Percentiles rank a stretch among this genome's conserved stretches.
These are phyloP conservation scores for Kodamaea fukazawae DNA, from an alignment of 805 yeast species.

Conservation along the genomic window DNA sequence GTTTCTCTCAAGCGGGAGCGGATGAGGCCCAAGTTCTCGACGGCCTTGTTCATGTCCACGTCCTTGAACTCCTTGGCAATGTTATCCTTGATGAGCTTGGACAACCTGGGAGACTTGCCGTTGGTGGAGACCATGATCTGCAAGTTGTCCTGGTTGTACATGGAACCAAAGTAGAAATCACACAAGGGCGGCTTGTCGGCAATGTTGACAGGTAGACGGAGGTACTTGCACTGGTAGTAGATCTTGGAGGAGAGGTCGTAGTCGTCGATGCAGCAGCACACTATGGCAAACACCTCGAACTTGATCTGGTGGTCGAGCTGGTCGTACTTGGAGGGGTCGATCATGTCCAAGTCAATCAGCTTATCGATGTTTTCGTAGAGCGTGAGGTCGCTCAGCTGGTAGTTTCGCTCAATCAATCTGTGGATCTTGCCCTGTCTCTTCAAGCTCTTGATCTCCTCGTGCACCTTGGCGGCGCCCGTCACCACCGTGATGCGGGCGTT, in stretches of 20 bases:
- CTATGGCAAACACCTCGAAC: slow-evolving; percentile 54
- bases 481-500: slow-evolving; percentile 69
- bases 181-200: slow-evolving; percentile 85
- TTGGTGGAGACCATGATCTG: slow-evolving; percentile 83
- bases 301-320: slow-evolving; percentile 33
- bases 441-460: slow-evolving; percentile 27
- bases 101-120: slow-evolving; percentile 77
- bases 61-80: slow-evolving; percentile 49
- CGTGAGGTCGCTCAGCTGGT: slow-evolving; percentile 44
- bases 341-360: slow-evolving; percentile 18
- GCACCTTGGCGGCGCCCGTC: slow-evolving; percentile 33
- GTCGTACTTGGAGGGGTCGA: slow-evolving; percentile 21
- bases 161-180: slow-evolving; percentile 83
- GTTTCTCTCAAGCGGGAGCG: slow-evolving; percentile 48
- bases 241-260: slow-evolving; percentile 56
- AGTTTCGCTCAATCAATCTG: slow-evolving; percentile 43
- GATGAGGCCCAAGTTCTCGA: slow-evolving; percentile 56
- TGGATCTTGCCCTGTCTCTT: slow-evolving; percentile 39
- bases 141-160: slow-evolving; percentile 66
- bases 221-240: slow-evolving; percentile 46
- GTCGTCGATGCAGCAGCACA: slow-evolving; percentile 74
- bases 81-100: slow-evolving; percentile 48
- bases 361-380: slow-evolving; percentile 42
- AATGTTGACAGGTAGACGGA: slow-evolving; percentile 63
- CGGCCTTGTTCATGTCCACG: slow-evolving; percentile 54